phyloP scores from a whole-genome alignment of 208 protist genomes.

The Acanthamoeba castellanii region DNA sequence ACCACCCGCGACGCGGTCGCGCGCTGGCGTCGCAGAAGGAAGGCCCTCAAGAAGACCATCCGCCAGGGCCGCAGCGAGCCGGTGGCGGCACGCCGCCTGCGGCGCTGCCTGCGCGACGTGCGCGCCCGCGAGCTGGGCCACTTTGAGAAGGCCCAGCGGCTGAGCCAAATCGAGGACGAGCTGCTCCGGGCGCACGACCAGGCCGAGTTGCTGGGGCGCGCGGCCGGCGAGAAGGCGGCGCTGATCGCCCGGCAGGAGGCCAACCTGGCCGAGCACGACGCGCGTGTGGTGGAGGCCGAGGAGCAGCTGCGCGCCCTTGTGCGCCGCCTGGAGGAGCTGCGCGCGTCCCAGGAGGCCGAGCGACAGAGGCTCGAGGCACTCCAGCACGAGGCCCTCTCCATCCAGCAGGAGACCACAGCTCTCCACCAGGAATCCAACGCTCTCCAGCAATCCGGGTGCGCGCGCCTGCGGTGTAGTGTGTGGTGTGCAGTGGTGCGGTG shows the following conservation, averaged over 20 bases:
- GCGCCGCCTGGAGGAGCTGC: background rate
- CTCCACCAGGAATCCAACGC: background rate
- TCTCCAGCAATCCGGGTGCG: background rate
- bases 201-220: background rate
- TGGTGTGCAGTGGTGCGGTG: too few species aligned
- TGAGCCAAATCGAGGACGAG: background rate
- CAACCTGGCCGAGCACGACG: background rate
- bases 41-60: too few species aligned
- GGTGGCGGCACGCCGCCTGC: too few species aligned
- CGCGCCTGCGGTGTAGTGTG: background rate
- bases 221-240: background rate
- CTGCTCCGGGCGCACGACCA: background rate
- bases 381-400: background rate
- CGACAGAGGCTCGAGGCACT: background rate
- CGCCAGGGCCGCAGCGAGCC: too few species aligned
- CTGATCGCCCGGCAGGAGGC: background rate
- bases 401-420: background rate
- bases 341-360: background rate
- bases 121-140: too few species aligned
- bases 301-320: background rate
- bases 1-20: background rate
- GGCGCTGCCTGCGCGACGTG: too few species aligned
- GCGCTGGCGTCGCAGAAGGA: too few species aligned
- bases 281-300: background rate
- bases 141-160: background rate